Evolutionary conservation across 164 flowering plant genomes (phyloP), one percentile per base, ranked within the genome.

Genomic region (Euptelea pleiosperma): DNA sequence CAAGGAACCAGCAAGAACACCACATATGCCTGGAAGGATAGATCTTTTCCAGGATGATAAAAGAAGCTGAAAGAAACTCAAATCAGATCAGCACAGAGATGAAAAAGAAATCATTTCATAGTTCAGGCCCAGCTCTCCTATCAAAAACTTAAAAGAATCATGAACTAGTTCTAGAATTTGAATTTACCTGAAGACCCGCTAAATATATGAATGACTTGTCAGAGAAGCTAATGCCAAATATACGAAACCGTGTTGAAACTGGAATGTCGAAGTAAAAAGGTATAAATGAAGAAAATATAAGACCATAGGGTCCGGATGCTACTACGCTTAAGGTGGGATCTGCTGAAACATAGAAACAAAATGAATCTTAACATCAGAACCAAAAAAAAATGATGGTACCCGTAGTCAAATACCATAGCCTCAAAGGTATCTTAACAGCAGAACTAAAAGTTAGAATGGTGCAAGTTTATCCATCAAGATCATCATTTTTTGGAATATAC

Each of bases 231-330:
- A 83, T 55, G 18, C 88, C 79, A 70, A 81, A 80, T 60, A 90
- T 80, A 28, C 83, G 89, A 58, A 87, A 84, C 73, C 94, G 54
- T 24, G 91, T 87, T 45, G 97, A 83, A 50, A 90, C 84, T n/a
- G 98, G 98, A 60, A 93, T 93, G 73, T 90, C 94, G 41, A 87
- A 82, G 79, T 52, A 90, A 59, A 93, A 93, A 25, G 97, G 98
- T 25, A 90, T 71, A 63, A 87, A 93, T 26, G 96, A 86, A 54
- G 98, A 70, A 77, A 93, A 93, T 63, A 93, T 80, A 57, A 93
- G 86, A 47, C 89, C 87, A 73, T 84, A 93, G 8, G 97, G 98
- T 58, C 98, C 98, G 52, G 96, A 75, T 14, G 87, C 79, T 55
- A 90, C 74, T 29, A 70, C 36, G 46, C 64, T 79, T 22, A 67